Percentiles rank a stretch among this genome's conserved stretches.
These are phyloP conservation scores for Phytophthora citricola DNA, from an alignment of 352 stramenopile species.

Conservation along the genomic window DNA sequence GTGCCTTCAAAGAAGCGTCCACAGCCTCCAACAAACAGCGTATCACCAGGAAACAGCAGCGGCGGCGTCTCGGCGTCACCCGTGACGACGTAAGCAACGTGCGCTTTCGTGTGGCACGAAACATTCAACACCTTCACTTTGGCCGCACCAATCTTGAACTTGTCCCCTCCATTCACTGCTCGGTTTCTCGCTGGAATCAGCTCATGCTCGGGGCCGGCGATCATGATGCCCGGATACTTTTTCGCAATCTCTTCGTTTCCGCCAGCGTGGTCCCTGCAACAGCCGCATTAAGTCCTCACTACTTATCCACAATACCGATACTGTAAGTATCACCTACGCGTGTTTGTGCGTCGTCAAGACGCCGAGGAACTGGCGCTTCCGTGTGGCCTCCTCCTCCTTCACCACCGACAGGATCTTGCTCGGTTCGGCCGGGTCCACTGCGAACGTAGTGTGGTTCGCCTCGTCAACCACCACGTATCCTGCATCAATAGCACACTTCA, in stretches of 20 bases:
- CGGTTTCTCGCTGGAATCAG: constrained; percentile 78
- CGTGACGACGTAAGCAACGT: constrained; percentile 89
- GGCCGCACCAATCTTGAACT: constrained; percentile 80
- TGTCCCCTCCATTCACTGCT: constrained; percentile 76
- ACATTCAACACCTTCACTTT: constrained; percentile 82
- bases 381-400: constrained; percentile 67
- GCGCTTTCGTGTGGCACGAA: constrained; percentile 84
- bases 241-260: constrained; percentile 76
- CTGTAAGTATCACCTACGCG: constrained; percentile 49
- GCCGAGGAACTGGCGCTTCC: constrained; percentile 76
- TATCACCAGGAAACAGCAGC: constrained; percentile 89
- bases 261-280: constrained; percentile 74
- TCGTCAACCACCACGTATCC: constrained; percentile 85
- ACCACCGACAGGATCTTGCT: constrained; percentile 69
- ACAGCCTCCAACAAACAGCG: constrained; percentile 87
- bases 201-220: constrained; percentile 78
- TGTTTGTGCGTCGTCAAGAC: constrained; percentile 96
- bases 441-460: constrained; percentile 85
- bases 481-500: constrained; percentile 17
- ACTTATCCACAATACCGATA: not conserved
- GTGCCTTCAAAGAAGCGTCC: constrained; percentile 91
- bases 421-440: constrained; percentile 76
- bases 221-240: constrained; percentile 69
- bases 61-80: constrained; percentile 78
- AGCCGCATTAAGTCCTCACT: not conserved